phyloP scores from a whole-genome alignment of 805 yeast species.

The Spathaspora girioi region DNA sequence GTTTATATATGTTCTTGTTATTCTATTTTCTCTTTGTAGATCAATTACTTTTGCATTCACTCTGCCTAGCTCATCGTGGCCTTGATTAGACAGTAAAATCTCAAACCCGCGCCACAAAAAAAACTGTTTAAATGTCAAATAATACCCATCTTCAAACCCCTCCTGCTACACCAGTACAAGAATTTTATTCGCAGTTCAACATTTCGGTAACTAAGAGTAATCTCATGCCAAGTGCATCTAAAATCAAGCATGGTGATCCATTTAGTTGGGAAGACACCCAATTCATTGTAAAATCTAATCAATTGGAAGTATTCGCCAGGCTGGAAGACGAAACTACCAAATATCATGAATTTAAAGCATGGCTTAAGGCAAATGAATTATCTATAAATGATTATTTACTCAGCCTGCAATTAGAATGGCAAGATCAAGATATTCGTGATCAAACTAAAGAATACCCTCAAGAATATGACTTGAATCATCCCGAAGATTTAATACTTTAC shows the following conservation, averaged over 20 bases:
- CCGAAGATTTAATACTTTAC: slow-evolving; percentile 39
- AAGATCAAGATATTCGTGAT: slow-evolving; percentile 19
- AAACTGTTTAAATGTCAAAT: neutral
- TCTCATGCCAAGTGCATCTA: slow-evolving; percentile 36
- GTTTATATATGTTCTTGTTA: neutral
- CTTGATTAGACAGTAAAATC: neutral
- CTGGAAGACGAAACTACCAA: slow-evolving; percentile 37
- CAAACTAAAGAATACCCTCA: slow-evolving; percentile 10
- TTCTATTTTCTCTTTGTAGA: neutral
- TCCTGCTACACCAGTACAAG: slow-evolving; percentile 8
- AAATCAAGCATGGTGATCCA: slow-evolving; percentile 27
- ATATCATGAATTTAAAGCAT: slow-evolving; percentile 45
- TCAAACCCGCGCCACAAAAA: neutral
- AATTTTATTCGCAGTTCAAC: slow-evolving; percentile 6
- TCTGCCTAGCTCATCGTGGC: neutral
- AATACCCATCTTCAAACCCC: slow-evolving; percentile 5
- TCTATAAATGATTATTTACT: slow-evolving; percentile 50
- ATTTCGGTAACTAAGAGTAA: slow-evolving; percentile 24
- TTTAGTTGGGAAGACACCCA: slow-evolving; percentile 46
- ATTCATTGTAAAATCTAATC: slow-evolving; percentile 35
- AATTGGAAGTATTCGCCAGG: slow-evolving; percentile 48
- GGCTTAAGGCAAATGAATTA: slow-evolving; percentile 28
- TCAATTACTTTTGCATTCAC: neutral
- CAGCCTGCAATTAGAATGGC: slow-evolving; percentile 50
- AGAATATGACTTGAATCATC: slow-evolving; percentile 8